A percentile compares a stretch with the other conserved stretches of the same genome.
Conservation (phyloP, 129 eudicot genomes). For the Glebionis coronaria region DNA sequence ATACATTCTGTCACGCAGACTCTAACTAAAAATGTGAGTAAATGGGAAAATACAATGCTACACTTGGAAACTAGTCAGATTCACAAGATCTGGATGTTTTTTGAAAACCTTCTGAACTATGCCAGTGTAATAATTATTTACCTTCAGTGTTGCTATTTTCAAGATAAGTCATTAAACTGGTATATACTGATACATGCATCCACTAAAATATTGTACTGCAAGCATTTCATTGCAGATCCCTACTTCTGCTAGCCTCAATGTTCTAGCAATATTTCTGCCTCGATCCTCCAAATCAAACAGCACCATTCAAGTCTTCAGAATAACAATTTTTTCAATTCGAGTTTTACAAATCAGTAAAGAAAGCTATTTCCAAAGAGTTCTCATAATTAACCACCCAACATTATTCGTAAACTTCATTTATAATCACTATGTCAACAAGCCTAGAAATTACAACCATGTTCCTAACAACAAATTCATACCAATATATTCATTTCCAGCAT, state of each 20-base stretch:
- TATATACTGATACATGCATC: slow-evolving; percentile 2
- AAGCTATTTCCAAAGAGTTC: slow-evolving; percentile 6
- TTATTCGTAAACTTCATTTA: not conserved
- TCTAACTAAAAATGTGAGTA: not conserved
- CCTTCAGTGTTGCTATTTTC: slow-evolving; percentile 4
- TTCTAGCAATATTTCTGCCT: slow-evolving; percentile 11
- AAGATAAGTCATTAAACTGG: not conserved
- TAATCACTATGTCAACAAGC: slow-evolving; percentile 7
- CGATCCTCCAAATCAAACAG: not conserved
- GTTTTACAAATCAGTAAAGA: slow-evolving; percentile 1
- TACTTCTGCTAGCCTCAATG: not conserved
- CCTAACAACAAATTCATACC: not conserved
- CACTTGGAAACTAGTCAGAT: slow-evolving; percentile 5
- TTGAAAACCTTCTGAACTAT: not conserved
- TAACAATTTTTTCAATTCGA: slow-evolving; percentile 7
- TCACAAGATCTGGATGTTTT: not conserved
- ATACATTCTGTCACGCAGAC: not conserved
- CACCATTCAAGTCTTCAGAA: slow-evolving; percentile 6
- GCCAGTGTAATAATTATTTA: not conserved
- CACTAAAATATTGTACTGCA: not conserved
- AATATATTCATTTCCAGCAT: not conserved
- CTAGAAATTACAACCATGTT: not conserved
- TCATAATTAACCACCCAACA: slow-evolving; percentile 3
- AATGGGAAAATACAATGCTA: not conserved
- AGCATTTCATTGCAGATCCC: slow-evolving; percentile 11